These are phyloP conservation scores for Phytophthora agathidicida DNA, from an alignment of 352 stramenopile genomes.

Conservation along the genomic window DNA sequence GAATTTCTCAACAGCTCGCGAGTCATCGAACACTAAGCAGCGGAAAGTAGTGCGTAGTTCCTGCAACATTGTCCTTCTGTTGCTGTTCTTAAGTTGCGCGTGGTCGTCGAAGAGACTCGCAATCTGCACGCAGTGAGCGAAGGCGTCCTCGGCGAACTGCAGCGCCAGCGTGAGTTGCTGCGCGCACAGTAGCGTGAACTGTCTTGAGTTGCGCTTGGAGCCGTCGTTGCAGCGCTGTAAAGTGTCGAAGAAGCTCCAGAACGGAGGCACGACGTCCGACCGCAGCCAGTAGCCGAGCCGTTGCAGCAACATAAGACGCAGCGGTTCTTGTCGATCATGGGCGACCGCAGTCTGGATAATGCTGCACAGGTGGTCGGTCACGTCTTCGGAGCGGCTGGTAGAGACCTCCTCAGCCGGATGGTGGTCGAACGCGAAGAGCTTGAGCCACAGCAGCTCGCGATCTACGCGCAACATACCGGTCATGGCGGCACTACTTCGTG, in stretches of 20 bases:
- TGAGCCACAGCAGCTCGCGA: constrained; percentile 66
- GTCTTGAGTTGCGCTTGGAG: constrained; percentile 31
- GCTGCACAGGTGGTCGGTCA: constrained; percentile 29
- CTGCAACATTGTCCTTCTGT: constrained; percentile 46
- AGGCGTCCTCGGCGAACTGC: constrained; percentile 75
- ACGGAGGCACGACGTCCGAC: constrained; percentile 61
- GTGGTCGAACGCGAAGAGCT: constrained; percentile 71
- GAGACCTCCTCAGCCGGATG: constrained; percentile 8
- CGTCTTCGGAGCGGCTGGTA: constrained; percentile 1
- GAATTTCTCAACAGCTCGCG: constrained; percentile 41
- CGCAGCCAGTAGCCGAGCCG: constrained; percentile 70
- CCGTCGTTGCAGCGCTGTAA: constrained; percentile 12
- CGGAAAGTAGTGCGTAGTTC: constrained; percentile 57
- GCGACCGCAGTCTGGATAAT: constrained; percentile 47
- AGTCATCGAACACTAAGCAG: constrained; percentile 61
- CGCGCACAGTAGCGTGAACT: constrained; percentile 52
- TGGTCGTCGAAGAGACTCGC: constrained; percentile 60
- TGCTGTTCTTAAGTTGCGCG: constrained; percentile 10
- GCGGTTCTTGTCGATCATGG: constrained; percentile 39
- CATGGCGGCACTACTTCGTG: background rate
- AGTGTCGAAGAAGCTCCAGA: constrained; percentile 68
- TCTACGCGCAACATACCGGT: constrained; percentile 52
- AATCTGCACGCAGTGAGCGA: constrained; percentile 71
- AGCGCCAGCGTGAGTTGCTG: constrained; percentile 75
- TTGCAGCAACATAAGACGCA: constrained; percentile 68